These are phyloP conservation scores for Lactarius indigo DNA, from an alignment of 768 basidiomycete genomes.

Conservation along the genomic window DNA sequence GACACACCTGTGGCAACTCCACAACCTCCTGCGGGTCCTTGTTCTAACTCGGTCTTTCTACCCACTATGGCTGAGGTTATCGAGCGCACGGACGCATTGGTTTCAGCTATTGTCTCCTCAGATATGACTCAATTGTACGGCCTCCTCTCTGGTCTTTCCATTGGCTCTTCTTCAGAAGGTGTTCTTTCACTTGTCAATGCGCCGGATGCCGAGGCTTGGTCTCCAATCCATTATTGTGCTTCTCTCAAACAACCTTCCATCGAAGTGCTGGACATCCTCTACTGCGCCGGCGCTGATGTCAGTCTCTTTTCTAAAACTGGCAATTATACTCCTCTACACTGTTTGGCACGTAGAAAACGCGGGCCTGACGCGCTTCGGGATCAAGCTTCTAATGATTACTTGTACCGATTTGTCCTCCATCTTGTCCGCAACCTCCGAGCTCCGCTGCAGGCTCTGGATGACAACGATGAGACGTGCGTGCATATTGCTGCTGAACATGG, in stretches of 20 bases:
- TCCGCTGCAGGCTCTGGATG: slow-evolving; percentile 63
- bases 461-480: slow-evolving; percentile 69
- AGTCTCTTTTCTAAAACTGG: slow-evolving; percentile 48
- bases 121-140: slow-evolving; percentile 52
- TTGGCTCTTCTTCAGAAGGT: slow-evolving; percentile 28
- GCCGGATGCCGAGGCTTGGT: slow-evolving; percentile 67
- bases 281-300: slow-evolving; percentile 72
- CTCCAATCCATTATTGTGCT: slow-evolving; percentile 67
- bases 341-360: slow-evolving; percentile 26
- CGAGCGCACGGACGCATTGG: slow-evolving; percentile 47
- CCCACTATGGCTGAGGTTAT: slow-evolving; percentile 43
- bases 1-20: slow-evolving; percentile 60
- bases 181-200: slow-evolving; percentile 58
- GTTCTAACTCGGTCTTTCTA: slow-evolving; percentile 22
- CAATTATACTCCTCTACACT: slow-evolving; percentile 26
- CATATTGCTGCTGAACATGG: slow-evolving; percentile 79
- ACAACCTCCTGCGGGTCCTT: slow-evolving; percentile 27
- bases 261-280: slow-evolving; percentile 64
- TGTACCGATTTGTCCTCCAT: slow-evolving; percentile 59
- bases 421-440: slow-evolving; percentile 67
- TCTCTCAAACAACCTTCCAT: slow-evolving; percentile 52
- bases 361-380: slow-evolving; percentile 24
- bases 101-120: slow-evolving; percentile 48
- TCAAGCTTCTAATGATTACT: slow-evolving; percentile 24
- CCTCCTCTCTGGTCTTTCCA: slow-evolving; percentile 47